Conservation (phyloP, 2,329 filamentous ascomycete species). For the Parastagonospora avenae region DNA sequence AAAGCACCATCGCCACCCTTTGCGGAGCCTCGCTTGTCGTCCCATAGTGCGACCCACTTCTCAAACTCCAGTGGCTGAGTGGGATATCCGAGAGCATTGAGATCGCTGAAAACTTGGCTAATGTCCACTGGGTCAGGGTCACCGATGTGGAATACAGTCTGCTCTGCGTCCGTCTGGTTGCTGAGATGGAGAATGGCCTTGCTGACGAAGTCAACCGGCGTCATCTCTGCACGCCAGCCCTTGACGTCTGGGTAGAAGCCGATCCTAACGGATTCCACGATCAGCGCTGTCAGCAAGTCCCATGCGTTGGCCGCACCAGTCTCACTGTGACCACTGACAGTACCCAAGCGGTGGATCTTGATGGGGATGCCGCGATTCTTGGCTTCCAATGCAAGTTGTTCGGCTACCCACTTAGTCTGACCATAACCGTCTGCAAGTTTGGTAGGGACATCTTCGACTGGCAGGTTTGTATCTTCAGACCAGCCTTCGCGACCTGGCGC, state of each 20-base stretch:
- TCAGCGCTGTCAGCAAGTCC: slow-evolving; percentile 75
- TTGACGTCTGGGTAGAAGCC: slow-evolving; percentile 72
- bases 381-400: slow-evolving; percentile 74
- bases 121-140: slow-evolving; percentile 74
- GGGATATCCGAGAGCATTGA: slow-evolving; percentile 71
- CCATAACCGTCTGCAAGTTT: slow-evolving; percentile 76
- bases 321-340: slow-evolving; percentile 76
- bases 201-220: slow-evolving; percentile 80
- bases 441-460: slow-evolving; percentile 69
- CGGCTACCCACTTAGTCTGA: slow-evolving; percentile 82
- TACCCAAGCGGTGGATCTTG: slow-evolving; percentile 74
- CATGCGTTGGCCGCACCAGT: slow-evolving; percentile 79
- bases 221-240: slow-evolving; percentile 82
- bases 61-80: slow-evolving; percentile 71
- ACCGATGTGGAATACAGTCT: slow-evolving; percentile 74
- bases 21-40: slow-evolving; percentile 67
- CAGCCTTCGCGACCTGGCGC: slow-evolving; percentile 66
- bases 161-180: slow-evolving; percentile 65
- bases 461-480: slow-evolving; percentile 71
- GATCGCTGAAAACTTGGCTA: slow-evolving; percentile 66
- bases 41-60: slow-evolving; percentile 77
- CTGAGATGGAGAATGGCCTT: slow-evolving; percentile 73
- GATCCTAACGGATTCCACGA: slow-evolving; percentile 77
- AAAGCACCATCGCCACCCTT: slow-evolving; percentile 74
- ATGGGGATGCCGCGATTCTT: slow-evolving; percentile 71